phyloP scores from a whole-genome alignment of 2,329 filamentous ascomycete genomes.

The Xylaria multiplex region DNA sequence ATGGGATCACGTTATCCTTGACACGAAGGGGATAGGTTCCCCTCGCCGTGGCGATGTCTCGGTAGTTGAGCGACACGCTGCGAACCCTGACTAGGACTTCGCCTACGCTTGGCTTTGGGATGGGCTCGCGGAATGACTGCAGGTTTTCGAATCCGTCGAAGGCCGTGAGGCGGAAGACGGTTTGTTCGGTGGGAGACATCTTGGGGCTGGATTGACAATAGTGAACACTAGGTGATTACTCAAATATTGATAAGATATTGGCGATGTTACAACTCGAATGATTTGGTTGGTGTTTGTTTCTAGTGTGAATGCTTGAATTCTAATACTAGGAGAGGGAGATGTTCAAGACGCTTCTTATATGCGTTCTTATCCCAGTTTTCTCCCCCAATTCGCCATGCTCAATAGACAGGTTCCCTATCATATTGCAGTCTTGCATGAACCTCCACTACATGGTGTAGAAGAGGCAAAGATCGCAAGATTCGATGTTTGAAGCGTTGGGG shows the following conservation, averaged over 20 bases:
- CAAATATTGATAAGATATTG: neutral
- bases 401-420: neutral
- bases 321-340: neutral
- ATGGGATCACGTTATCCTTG: slow-evolving; percentile 51
- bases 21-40: slow-evolving; percentile 47
- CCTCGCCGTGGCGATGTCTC: slow-evolving; percentile 48
- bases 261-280: neutral
- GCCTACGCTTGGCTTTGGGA: slow-evolving; percentile 41
- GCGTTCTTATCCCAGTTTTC: slow-evolving; percentile 10
- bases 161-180: slow-evolving; percentile 35
- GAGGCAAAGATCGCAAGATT: neutral
- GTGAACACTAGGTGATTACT: neutral
- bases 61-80: slow-evolving; percentile 50
- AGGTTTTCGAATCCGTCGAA: slow-evolving; percentile 39
- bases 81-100: slow-evolving; percentile 49
- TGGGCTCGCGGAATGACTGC: slow-evolving; percentile 41
- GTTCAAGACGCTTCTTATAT: slow-evolving; percentile 16
- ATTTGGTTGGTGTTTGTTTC: neutral
- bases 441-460: neutral
- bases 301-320: neutral
- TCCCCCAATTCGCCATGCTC: neutral
- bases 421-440: neutral
- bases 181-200: slow-evolving; percentile 34
- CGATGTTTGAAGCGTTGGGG: neutral
- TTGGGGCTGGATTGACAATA: neutral